Base-by-base conservation (phyloP, 192 early-diverging fungal species). In the Podila horticola region DNA sequence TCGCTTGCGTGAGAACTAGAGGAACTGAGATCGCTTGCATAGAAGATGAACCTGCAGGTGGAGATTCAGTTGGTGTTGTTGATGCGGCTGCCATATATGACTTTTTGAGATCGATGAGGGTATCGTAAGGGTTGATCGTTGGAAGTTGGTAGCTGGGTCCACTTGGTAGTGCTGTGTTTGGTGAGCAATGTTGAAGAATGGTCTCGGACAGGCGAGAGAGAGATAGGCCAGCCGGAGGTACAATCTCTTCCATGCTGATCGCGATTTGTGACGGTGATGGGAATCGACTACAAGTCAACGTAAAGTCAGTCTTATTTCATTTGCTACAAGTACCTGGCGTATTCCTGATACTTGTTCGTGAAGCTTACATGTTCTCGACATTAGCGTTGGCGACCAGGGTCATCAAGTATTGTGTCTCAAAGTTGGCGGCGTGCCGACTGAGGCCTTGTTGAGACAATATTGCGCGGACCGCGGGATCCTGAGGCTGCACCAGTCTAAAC, bases 371-470 rank as follows among this genome's bases (percentile, higher is more conserved):
- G n/a, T 20, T 52, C 76, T 45, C 73, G 48, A 52, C 34, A 19
- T 66, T 57, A 9, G 69, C 61, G 15, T 67, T 68, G 38, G 76
- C 65, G 10, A 73, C 58, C 17, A 73, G 66, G 1, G 66, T 33
- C n/a, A 68, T 73, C 45, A 81, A 33, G 20, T 69, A 73, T 19
- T 72, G 65, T 3, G 24, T 15, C 26, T 81, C 66, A 41, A 73
- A 69, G 36, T 69, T 69, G 31, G 15, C 13, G 9, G 52, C 24
- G 30, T 69, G 28, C 20, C 33, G 66, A 24, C 66, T 41, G 6
- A 45, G 64, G 2, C 45, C 29, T n/a, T 67, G 30, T 34, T 57
- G 41, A 4, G 61, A n/a, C 2, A 73, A 4, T 8, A 66, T 65
- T 7, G 10, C 30, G 7, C 22, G 60, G 9, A 62, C 38, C 0